These are phyloP conservation scores for Mollisiaceae sp. DNA, from an alignment of 2,329 filamentous ascomycete species.

Conservation along the genomic window DNA sequence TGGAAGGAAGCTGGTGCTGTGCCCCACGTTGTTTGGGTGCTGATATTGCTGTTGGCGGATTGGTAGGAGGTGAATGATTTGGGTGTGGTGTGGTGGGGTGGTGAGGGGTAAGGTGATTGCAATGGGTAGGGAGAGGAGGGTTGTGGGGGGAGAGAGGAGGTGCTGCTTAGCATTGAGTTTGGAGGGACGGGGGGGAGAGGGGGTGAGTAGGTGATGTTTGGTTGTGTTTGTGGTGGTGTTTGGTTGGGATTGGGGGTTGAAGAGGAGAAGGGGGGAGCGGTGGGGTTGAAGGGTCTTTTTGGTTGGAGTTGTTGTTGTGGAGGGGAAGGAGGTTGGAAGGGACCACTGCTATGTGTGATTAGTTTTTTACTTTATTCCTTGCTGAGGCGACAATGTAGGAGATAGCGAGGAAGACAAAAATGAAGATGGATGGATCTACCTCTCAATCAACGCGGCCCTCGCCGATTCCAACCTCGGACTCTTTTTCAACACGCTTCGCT, in stretches of 20 bases:
- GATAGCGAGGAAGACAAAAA: not conserved
- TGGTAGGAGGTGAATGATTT: not conserved
- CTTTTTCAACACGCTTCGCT: slow-evolving; percentile 19
- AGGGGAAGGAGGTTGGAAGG: not conserved
- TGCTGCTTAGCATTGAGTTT: slow-evolving; percentile 19
- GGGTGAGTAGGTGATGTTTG: slow-evolving; percentile 2
- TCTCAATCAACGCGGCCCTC: slow-evolving; percentile 27
- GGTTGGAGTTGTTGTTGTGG: slow-evolving; percentile 9
- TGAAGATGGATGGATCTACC: slow-evolving; percentile 28
- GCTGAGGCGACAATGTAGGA: not conserved
- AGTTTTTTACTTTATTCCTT: not conserved
- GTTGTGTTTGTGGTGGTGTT: too few species aligned
- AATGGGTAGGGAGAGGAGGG: slow-evolving; percentile 9
- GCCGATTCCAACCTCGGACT: slow-evolving; percentile 34
- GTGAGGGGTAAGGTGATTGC: not conserved
- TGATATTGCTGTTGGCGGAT: too few species aligned
- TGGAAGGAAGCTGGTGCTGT: not conserved
- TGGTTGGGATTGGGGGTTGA: not conserved
- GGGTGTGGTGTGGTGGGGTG: not conserved
- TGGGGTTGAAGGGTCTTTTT: slow-evolving; percentile 29
- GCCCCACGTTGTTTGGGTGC: not conserved
- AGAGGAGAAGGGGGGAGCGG: slow-evolving; percentile 30
- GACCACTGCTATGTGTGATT: not conserved
- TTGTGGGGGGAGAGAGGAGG: slow-evolving; percentile 18
- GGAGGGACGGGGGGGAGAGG: slow-evolving; percentile 16